A percentile compares a stretch with the other conserved stretches of the same genome.
Conservation (phyloP, 2,329 filamentous ascomycete genomes). For the Curvularia verruculosa region DNA sequence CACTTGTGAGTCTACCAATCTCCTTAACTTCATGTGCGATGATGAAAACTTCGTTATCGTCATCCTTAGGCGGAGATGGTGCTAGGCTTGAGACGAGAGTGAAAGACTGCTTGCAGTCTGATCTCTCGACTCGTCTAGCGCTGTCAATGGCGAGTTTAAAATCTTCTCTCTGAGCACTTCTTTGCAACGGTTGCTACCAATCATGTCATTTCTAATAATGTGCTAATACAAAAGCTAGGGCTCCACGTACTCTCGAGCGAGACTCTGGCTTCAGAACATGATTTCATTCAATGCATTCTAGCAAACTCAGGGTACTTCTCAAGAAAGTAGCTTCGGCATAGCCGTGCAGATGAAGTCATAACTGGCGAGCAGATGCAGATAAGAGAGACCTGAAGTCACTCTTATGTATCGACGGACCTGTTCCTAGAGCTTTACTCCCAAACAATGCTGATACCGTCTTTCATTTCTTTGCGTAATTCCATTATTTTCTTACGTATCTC, state of each 20-base stretch:
- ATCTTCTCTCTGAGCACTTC: conserved; percentile 49
- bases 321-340: neutral
- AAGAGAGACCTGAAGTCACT: too few species aligned
- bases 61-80: conserved; percentile 87
- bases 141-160: conserved; percentile 41
- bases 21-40: conserved; percentile 51
- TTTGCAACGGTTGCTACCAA: neutral
- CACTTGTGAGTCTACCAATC: conserved; percentile 16
- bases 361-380: too few species aligned
- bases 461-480: too few species aligned
- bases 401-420: too few species aligned
- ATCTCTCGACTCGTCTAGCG: conserved; percentile 28
- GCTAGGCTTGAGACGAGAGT: conserved; percentile 30
- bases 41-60: conserved; percentile 91
- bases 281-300: neutral
- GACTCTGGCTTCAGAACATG: neutral
- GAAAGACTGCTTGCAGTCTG: conserved; percentile 28
- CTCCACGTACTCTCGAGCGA: neutral
- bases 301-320: neutral
- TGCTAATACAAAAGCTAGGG: conserved; percentile 6
- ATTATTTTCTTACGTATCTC: too few species aligned
- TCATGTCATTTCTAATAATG: neutral
- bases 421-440: too few species aligned
- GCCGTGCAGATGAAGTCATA: neutral
- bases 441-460: too few species aligned